A percentile compares a stretch with the other conserved stretches of the same genome.
These are phyloP conservation scores for Kodamaea arcana DNA, from an alignment of 1,139 yeast species.

Conservation along the genomic window DNA sequence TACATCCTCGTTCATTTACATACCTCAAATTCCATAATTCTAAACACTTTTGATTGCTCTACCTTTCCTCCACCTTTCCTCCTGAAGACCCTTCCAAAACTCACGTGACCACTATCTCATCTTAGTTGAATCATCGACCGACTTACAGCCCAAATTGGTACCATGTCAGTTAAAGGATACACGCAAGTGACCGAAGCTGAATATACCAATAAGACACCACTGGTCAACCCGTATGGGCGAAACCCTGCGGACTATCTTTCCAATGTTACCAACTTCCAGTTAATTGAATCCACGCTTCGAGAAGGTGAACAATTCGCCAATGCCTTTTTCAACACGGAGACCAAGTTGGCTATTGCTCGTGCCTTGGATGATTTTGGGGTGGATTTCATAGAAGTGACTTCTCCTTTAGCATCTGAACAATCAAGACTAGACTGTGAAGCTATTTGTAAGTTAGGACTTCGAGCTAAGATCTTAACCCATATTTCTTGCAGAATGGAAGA, in stretches of 20 bases:
- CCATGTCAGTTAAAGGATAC: slow-evolving; percentile 4
- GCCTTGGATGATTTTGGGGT: slow-evolving; percentile 59
- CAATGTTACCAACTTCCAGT: slow-evolving; percentile 48
- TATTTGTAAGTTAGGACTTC: slow-evolving; percentile 52
- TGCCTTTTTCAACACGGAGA: slow-evolving; percentile 52
- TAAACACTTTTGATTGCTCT: no score
- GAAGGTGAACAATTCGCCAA: slow-evolving; percentile 63
- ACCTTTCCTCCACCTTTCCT: no score
- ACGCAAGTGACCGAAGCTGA: slow-evolving; percentile 7
- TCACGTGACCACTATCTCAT: no score
- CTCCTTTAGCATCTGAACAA: slow-evolving; percentile 57
- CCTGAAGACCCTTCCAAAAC: no score
- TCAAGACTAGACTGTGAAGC: slow-evolving; percentile 55
- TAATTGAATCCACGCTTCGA: slow-evolving; percentile 54
- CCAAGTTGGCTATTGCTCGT: slow-evolving; percentile 52
- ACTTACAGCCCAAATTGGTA: background rate
- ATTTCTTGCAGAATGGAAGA: slow-evolving; percentile 61
- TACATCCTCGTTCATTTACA: no score
- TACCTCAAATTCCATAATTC: no score
- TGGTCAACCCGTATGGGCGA: slow-evolving; percentile 51
- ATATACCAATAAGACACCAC: slow-evolving; percentile 3
- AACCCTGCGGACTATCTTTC: slow-evolving; percentile 56
- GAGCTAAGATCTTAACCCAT: slow-evolving; percentile 54
- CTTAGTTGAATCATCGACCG: no score
- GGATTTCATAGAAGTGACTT: slow-evolving; percentile 55